Percentiles rank a stretch among this genome's conserved stretches.
These are phyloP conservation scores for Oryza punctata DNA, from an alignment of 176 grass and related monocot genomes.

Conservation along the genomic window DNA sequence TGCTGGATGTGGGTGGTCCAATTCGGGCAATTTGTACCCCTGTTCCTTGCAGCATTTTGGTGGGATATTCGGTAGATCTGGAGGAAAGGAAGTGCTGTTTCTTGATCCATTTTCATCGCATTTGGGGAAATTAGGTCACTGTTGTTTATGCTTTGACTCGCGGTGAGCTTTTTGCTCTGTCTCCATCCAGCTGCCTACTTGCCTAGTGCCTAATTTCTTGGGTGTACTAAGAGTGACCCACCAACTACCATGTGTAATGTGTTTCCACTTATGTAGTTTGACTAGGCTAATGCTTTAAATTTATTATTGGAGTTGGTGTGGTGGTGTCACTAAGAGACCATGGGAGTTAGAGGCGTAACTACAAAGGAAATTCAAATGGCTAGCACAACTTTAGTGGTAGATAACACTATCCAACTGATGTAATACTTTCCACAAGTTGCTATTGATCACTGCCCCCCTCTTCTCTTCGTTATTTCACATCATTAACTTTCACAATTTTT, in stretches of 20 bases:
- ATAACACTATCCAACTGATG: background rate
- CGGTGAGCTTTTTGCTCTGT: conserved; percentile 15
- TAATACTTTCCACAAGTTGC: background rate
- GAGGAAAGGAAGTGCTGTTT: background rate
- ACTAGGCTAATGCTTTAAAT: conserved; percentile 2
- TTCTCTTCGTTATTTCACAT: background rate
- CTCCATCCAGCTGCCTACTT: background rate
- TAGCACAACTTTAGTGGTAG: background rate
- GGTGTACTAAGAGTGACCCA: background rate
- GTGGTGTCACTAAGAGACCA: background rate
- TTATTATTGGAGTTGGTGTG: conserved; percentile 22
- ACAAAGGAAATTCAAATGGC: conserved; percentile 16
- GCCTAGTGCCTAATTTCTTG: conserved; percentile 8
- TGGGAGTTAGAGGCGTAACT: background rate
- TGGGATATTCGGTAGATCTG: conserved; percentile 20
- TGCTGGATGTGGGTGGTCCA: conserved; percentile 14
- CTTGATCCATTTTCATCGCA: background rate
- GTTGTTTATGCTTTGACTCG: conserved; percentile 6
- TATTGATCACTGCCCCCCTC: background rate
- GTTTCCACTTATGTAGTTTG: conserved; percentile 41
- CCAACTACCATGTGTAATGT: conserved; percentile 13
- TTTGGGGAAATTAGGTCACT: background rate
- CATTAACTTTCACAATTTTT: background rate
- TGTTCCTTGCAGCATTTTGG: background rate
- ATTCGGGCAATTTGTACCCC: conserved; percentile 11